Evolutionary conservation across 2,329 filamentous ascomycete genomes (phyloP), one percentile per base, ranked within the genome.

Genomic region (Xylariales sp.): DNA sequence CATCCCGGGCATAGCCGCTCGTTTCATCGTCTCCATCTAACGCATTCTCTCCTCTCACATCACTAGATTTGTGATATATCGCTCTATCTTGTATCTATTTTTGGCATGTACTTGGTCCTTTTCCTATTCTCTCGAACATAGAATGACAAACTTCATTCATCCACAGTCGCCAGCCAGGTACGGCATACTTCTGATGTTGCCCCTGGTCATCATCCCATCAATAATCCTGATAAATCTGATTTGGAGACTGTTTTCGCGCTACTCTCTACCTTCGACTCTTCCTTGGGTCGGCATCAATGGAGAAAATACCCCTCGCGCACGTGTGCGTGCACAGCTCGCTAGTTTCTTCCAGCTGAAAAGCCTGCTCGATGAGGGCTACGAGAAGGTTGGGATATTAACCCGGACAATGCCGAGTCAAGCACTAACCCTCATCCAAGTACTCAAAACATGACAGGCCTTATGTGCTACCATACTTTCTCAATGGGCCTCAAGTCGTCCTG

Each of bases 401-500:
- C 18, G 14, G n/a, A 19, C 15, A 5, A n/a, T n/a, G n/a, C n/a
- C n/a, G 7, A 21, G 29, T 44, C 6, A 43, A 4, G 11, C 18
- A 5, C 24, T 29, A n/a, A 37, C 17, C 5, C 2, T 6, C 4
- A n/a, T 15, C 27, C 16, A 1, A 59, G 56, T 56, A 56, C 41
- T 60, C 57, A 15, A 57, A 56, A 31, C 43, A 46, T 6, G 40
- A 46, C 33, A 40, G 47, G 29, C 41, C 46, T 10, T 60, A 59
- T 29, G 53, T 61, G 12, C 44, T 61, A 5, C 55, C 57, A 4
- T 55, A 60, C 37, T 52, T 51, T 33, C 48, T 61, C 42, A 59
- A 55, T 16, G 56, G 57, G 3, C 54, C 53, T 5, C 56, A 61
- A 38, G 55, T 60, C 20, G 46, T 61, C n/a, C 47, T 60, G 10